These are phyloP conservation scores for Cardamine occulta DNA, from an alignment of 345 rosid species.

Conservation along the genomic window DNA sequence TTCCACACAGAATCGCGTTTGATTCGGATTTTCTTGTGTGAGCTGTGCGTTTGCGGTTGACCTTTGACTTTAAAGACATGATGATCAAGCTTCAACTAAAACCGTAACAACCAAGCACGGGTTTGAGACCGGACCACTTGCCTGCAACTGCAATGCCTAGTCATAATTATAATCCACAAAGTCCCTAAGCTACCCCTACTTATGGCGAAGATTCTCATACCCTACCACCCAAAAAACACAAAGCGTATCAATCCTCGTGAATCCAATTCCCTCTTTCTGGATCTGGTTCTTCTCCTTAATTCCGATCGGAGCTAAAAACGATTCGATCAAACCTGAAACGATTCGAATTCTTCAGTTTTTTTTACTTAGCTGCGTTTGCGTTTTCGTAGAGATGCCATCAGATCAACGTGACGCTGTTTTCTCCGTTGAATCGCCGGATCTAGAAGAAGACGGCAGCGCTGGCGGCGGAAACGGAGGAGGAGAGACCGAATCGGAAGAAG, in stretches of 20 bases:
- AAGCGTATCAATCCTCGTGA: conserved; percentile 40
- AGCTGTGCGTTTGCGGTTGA: neutral
- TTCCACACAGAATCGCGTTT: conserved; percentile 12
- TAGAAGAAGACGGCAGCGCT: conserved; percentile 49
- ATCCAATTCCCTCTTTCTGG: conserved; percentile 39
- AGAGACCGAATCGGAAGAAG: conserved; percentile 44
- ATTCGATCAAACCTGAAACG: neutral
- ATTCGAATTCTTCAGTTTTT: neutral
- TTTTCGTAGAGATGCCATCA: conserved; percentile 53
- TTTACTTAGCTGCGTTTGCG: neutral
- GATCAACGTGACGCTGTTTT: conserved; percentile 59
- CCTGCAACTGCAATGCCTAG: neutral
- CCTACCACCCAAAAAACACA: conserved; percentile 38
- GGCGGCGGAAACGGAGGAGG: conserved; percentile 38
- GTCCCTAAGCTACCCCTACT: conserved; percentile 28
- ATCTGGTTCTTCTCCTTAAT: conserved; percentile 19
- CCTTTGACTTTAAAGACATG: conserved; percentile 16
- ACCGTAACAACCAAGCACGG: conserved; percentile 37
- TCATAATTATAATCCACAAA: neutral
- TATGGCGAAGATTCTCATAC: conserved; percentile 24
- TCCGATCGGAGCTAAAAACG: neutral
- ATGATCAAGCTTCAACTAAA: conserved; percentile 23
- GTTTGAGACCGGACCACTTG: conserved; percentile 37
- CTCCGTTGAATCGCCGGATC: conserved; percentile 62
- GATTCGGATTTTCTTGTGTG: neutral